phyloP scores from a whole-genome alignment of 2,329 filamentous ascomycete genomes.

The Aspergillus sp. region DNA sequence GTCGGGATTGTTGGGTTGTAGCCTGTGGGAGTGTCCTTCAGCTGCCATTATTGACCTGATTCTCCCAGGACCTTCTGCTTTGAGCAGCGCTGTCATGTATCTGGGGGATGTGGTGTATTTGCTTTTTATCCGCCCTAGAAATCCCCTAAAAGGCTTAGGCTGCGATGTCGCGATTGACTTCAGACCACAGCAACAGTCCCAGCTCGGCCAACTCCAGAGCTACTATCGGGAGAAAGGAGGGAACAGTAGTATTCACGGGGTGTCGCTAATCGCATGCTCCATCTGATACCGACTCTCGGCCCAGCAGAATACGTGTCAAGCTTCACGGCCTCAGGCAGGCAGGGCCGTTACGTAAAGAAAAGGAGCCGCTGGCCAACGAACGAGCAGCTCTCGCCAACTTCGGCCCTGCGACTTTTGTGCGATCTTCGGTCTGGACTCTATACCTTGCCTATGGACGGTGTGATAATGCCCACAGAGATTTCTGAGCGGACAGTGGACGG shows the following conservation, averaged over 20 bases:
- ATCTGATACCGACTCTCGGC: neutral
- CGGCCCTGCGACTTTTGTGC: neutral
- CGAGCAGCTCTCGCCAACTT: neutral
- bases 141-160: neutral
- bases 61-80: slow-evolving; percentile 7
- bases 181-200: neutral
- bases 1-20: no score
- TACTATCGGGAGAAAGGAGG: no score
- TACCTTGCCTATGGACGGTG: no score
- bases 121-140: slow-evolving; percentile 10
- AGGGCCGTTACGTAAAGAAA: slow-evolving; percentile 15
- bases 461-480: no score
- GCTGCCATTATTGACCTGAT: neutral
- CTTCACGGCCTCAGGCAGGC: neutral
- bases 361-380: slow-evolving; percentile 9
- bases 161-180: neutral
- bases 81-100: neutral
- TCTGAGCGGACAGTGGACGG: no score
- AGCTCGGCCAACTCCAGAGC: no score
- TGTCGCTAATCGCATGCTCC: no score
- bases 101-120: neutral
- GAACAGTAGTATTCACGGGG: no score
- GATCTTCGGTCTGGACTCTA: slow-evolving; percentile 7
- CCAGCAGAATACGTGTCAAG: slow-evolving; percentile 1
- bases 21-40: neutral